Conservation (phyloP, 2,329 filamentous ascomycete species). For the Lomentospora prolificans region DNA sequence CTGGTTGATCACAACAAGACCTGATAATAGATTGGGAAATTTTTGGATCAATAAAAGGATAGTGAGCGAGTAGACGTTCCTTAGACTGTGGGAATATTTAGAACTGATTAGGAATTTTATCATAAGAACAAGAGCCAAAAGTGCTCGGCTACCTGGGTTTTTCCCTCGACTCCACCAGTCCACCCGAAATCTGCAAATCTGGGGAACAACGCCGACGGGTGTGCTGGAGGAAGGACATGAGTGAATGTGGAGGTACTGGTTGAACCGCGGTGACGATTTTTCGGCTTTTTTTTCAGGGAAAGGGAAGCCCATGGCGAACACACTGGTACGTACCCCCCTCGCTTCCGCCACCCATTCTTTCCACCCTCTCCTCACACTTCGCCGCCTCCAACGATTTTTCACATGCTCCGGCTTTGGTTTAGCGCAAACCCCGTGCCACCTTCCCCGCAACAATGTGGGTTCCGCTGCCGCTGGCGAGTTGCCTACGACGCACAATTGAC, state of each 20-base stretch:
- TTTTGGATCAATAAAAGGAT: no score
- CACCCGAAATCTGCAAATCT: background rate
- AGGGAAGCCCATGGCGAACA: background rate
- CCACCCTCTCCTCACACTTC: slow-evolving; percentile 2
- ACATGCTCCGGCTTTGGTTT: background rate
- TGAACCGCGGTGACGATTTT: background rate
- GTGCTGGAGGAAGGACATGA: background rate
- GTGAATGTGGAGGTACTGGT: background rate
- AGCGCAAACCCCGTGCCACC: no score
- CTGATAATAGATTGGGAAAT: background rate
- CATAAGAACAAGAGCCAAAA: no score
- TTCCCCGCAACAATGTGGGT: no score
- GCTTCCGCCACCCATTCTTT: slow-evolving; percentile 9
- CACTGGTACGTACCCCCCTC: slow-evolving; percentile 1
- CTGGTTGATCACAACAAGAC: background rate
- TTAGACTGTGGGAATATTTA: no score
- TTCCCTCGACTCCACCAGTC: background rate
- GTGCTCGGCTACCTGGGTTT: background rate
- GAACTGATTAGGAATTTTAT: no score
- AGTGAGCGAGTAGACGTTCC: no score
- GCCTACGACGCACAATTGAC: no score
- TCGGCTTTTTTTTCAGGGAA: background rate
- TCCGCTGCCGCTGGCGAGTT: no score
- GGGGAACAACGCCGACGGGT: background rate
- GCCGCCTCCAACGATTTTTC: background rate